These are phyloP conservation scores for Corylus americana DNA, from an alignment of 306 rosid genomes.

Conservation along the genomic window DNA sequence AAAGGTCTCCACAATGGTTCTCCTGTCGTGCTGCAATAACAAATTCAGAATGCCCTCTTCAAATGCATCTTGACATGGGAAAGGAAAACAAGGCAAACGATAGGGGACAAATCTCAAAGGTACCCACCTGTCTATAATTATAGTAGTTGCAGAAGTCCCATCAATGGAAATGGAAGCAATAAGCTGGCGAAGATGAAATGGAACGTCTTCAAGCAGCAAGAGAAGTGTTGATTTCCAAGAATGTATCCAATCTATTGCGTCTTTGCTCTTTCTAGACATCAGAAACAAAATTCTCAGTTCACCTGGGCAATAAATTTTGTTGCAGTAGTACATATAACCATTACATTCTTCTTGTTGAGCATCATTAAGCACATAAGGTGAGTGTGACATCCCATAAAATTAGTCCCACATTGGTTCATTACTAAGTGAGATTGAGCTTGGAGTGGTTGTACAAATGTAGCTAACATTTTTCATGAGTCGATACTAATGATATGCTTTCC, in stretches of 20 bases:
- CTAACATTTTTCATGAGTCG: too few species aligned
- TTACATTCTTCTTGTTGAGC: background rate
- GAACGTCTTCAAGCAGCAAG: conserved; percentile 70
- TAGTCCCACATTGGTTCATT: too few species aligned
- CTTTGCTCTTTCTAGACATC: conserved; percentile 79
- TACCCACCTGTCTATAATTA: conserved; percentile 73
- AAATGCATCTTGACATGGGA: conserved; percentile 22
- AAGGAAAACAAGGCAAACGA: conserved; percentile 4
- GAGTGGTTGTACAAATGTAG: too few species aligned
- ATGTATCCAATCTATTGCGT: conserved; percentile 61
- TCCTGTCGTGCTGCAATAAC: conserved; percentile 65
- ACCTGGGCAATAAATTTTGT: background rate
- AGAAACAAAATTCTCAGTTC: conserved; percentile 39
- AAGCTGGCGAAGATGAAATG: conserved; percentile 49
- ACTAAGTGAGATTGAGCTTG: too few species aligned
- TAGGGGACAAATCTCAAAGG: conserved; percentile 16
- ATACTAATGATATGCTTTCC: too few species aligned
- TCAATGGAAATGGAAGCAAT: conserved; percentile 76
- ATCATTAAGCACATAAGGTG: background rate
- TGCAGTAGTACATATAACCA: conserved; percentile 9
- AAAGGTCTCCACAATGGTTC: conserved; percentile 72
- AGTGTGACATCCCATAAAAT: too few species aligned
- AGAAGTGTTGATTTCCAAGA: conserved; percentile 85
- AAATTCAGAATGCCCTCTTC: conserved; percentile 33
- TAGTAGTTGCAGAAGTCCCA: conserved; percentile 94